Evolutionary conservation across 2,329 filamentous ascomycete genomes (phyloP).

Genomic region (Verticillium nubilum): DNA sequence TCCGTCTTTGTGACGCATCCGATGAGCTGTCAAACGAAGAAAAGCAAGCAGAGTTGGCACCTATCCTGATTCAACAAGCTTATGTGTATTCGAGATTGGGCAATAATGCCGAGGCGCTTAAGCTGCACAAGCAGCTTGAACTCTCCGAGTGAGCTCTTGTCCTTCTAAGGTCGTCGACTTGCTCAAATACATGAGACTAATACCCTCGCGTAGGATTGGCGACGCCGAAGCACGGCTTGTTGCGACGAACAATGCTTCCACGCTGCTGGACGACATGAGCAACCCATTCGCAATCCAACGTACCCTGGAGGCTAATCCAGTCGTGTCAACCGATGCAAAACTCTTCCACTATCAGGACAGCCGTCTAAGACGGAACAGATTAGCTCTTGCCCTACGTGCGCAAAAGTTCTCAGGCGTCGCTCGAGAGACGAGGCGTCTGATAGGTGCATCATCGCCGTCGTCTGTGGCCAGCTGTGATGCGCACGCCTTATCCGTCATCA

Average conservation of each 20-base stretch:
- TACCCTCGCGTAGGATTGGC: conserved; percentile 44
- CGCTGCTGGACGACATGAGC: conserved; percentile 30
- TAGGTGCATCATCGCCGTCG: conserved; percentile 20
- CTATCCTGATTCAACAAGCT: conserved; percentile 71
- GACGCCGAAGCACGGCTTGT: conserved; percentile 64
- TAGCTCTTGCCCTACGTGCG: conserved; percentile 59
- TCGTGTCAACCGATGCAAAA: conserved; percentile 51
- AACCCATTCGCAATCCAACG: conserved; percentile 69
- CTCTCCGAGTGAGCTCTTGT: conserved; percentile 47
- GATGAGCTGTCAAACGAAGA: conserved; percentile 71
- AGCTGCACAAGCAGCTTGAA: conserved; percentile 57
- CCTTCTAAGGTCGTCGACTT: not conserved
- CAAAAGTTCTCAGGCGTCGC: conserved; percentile 62
- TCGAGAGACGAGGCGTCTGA: conserved; percentile 37
- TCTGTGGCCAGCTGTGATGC: conserved; percentile 23
- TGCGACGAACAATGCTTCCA: conserved; percentile 57
- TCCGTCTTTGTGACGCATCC: conserved; percentile 64
- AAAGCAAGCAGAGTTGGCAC: conserved; percentile 66
- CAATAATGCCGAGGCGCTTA: conserved; percentile 58
- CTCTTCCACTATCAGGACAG: conserved; percentile 65
- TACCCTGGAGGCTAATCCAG: conserved; percentile 48
- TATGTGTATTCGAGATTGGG: conserved; percentile 66
- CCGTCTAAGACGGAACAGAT: conserved; percentile 53
- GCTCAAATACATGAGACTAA: not conserved
- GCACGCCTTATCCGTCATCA: conserved; percentile 40